phyloP scores from a whole-genome alignment of 345 rosid genomes.

The Leavenworthia alabamica region DNA sequence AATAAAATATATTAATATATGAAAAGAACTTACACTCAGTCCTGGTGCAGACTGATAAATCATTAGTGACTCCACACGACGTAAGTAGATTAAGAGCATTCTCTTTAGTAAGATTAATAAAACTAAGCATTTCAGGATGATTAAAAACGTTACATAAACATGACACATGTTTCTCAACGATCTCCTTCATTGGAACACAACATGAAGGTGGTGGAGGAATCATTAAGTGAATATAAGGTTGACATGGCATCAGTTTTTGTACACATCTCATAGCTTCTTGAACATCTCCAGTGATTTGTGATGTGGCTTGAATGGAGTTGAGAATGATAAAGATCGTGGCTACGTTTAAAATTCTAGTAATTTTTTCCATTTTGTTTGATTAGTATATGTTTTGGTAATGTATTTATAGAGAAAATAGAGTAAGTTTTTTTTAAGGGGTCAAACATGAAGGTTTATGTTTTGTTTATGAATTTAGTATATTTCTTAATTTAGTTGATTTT shows the following conservation, averaged over 20 bases:
- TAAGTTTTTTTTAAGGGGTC: background rate
- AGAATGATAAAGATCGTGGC: background rate
- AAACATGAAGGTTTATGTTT: background rate
- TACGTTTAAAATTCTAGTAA: background rate
- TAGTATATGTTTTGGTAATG: background rate
- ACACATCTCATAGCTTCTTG: slow-evolving; percentile 30
- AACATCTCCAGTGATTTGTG: background rate
- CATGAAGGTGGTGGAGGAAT: slow-evolving; percentile 35
- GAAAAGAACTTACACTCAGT: slow-evolving; percentile 4
- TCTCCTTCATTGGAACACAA: slow-evolving; percentile 42
- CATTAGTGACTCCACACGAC: slow-evolving; percentile 37
- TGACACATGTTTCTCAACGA: slow-evolving; percentile 6
- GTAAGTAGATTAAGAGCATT: slow-evolving; percentile 41
- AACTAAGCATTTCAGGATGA: slow-evolving; percentile 27
- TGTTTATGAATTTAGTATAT: slow-evolving; percentile 1
- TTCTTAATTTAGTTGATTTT: background rate
- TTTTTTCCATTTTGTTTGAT: background rate
- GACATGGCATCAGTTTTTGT: slow-evolving; percentile 45
- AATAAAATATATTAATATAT: background rate
- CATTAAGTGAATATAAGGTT: slow-evolving; percentile 23
- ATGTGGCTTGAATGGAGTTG: slow-evolving; percentile 2
- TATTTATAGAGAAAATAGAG: background rate
- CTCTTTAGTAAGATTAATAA: slow-evolving; percentile 30
- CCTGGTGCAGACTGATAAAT: slow-evolving; percentile 33
- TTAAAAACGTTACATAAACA: slow-evolving; percentile 45